Conservation (phyloP, 768 basidiomycete genomes). For the Mycena amicta region DNA sequence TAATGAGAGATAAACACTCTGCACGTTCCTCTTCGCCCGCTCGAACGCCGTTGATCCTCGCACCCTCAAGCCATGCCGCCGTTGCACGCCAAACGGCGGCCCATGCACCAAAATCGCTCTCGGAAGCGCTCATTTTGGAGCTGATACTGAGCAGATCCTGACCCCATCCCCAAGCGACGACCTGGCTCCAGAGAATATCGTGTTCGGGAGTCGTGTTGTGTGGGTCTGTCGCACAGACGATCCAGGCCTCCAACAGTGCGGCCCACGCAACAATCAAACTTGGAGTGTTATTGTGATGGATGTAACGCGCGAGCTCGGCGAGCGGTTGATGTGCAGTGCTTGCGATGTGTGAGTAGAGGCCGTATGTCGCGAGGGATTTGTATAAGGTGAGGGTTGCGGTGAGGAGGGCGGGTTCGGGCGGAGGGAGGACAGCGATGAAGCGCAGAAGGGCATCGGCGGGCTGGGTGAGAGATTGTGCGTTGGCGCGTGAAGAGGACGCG, state of each 20-base stretch:
- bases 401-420: conserved; percentile 53
- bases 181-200: conserved; percentile 88
- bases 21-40: conserved; percentile 67
- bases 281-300: conserved; percentile 34
- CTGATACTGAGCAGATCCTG: conserved; percentile 52
- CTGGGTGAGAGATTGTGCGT: conserved; percentile 59
- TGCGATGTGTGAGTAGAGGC: conserved; percentile 71
- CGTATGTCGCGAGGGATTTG: conserved; percentile 70
- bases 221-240: conserved; percentile 83
- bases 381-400: conserved; percentile 65
- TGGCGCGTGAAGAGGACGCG: conserved; percentile 65
- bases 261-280: conserved; percentile 48
- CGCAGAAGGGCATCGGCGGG: conserved; percentile 69
- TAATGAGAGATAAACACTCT: conserved; percentile 38
- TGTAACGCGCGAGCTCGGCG: conserved; percentile 48
- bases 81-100: conserved; percentile 58
- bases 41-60: conserved; percentile 66
- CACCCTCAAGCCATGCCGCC: conserved; percentile 77
- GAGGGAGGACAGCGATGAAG: conserved; percentile 64
- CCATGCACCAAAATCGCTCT: conserved; percentile 40
- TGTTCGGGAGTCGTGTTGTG: conserved; percentile 86
- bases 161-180: conserved; percentile 78
- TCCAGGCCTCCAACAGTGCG: conserved; percentile 70
- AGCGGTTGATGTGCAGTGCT: conserved; percentile 65
- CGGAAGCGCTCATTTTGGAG: conserved; percentile 33